Evolutionary conservation across 2,329 filamentous ascomycete genomes (phyloP), one percentile per base, ranked within the genome.

Genomic region (Colletotrichum sp.): DNA sequence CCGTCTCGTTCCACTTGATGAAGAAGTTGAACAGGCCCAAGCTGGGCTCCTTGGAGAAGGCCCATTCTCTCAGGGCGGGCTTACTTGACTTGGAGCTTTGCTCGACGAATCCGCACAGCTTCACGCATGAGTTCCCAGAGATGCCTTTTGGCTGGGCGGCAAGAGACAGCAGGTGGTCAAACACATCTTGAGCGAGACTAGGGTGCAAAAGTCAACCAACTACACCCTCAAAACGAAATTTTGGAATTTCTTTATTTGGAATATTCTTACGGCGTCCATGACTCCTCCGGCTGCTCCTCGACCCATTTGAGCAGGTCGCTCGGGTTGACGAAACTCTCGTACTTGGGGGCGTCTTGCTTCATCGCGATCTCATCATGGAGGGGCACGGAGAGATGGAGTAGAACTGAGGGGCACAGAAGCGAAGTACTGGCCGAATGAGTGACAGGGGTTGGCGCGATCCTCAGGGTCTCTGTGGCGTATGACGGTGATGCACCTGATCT

Each of bases 1-100:
- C 92, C 72, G 90, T 90, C 79, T 93, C 92, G 79, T 92, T 93
- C 91, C 92, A 93, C 79, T 93, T 91, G 67, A 93, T 85, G 80
- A 92, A 94, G 80, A 92, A 93, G 70, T 89, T 85, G 83, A 93
- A 92, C 28, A 93, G 83, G 68, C 85, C 84, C 67, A 88, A 78
- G 24, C 86, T 87, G 5, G 89, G 88, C 34, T 84, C 80, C 76
- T 86, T 82, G 13, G 88, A 88, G 76, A 91, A 92, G 2, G 89
- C 89, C 86, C 91, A 91, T 12, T 80, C 77, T 63, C 81, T 84
- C 36, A 93, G 80, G 6, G 78, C 72, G 30, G 83, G 76, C 12
- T 87, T 86, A 16, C 80, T 78, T 5, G 91, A 91, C 78, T 88
- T 90, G 77, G 87, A 88, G 68, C 90, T 90, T 75, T 91, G 89